These are phyloP conservation scores for Wickerhamomyces canadensis DNA, from an alignment of 805 yeast species.

Conservation along the genomic window DNA sequence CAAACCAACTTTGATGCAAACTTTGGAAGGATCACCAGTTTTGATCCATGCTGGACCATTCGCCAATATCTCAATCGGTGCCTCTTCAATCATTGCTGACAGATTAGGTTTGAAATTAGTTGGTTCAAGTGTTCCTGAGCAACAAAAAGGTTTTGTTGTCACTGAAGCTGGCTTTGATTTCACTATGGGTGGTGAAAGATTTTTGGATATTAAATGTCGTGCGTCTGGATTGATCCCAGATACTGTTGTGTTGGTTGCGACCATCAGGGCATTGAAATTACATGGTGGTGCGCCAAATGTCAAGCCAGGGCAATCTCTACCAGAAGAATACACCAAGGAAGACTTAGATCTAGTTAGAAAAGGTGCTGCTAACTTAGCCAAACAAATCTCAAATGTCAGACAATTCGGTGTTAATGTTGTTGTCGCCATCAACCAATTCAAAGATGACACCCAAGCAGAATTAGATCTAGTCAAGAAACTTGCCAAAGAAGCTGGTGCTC, in stretches of 20 bases:
- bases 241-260: conserved; percentile 75
- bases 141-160: conserved; percentile 67
- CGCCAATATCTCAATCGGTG: conserved; percentile 84
- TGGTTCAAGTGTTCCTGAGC: conserved; percentile 48
- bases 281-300: conserved; percentile 91
- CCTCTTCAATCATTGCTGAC: conserved; percentile 78
- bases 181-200: conserved; percentile 91
- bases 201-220: conserved; percentile 76
- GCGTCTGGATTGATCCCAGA: conserved; percentile 77
- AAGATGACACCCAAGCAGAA: conserved; percentile 65
- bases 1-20: conserved; percentile 83
- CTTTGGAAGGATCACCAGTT: conserved; percentile 84
- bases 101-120: conserved; percentile 75
- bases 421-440: conserved; percentile 77
- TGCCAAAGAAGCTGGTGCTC: conserved; percentile 73
- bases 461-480: conserved; percentile 62
- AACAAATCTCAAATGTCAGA: conserved; percentile 70
- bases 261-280: conserved; percentile 76
- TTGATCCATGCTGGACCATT: conserved; percentile 87
- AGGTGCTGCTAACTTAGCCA: conserved; percentile 72
- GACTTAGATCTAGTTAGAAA: conserved; percentile 60
- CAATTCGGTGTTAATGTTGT: conserved; percentile 73
- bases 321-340: conserved; percentile 67
- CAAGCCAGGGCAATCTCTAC: conserved; percentile 77
- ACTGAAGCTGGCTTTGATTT: conserved; percentile 89